Conservation (phyloP, 106 monocot genomes). For the Allium fistulosum region DNA sequence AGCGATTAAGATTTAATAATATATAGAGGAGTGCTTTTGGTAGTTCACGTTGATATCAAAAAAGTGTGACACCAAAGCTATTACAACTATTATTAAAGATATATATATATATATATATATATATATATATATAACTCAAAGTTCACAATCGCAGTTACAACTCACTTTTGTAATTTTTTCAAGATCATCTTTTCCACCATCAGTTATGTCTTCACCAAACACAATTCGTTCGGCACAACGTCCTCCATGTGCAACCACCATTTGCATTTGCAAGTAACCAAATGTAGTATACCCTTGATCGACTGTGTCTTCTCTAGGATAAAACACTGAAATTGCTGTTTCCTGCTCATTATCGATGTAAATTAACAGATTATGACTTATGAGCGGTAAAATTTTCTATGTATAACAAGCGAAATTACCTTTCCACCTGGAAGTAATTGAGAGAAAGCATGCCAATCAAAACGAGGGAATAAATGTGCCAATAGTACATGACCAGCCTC, state of each 20-base stretch:
- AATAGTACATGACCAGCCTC: slow-evolving; percentile 87
- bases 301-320: slow-evolving; percentile 78
- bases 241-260: slow-evolving; percentile 93
- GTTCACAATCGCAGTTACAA: background rate
- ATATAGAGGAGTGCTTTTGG: no score
- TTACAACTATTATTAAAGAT: no score
- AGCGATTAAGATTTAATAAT: no score
- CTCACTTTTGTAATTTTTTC: slow-evolving; percentile 84
- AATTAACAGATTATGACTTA: background rate
- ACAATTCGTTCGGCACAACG: slow-evolving; percentile 75
- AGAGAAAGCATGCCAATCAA: slow-evolving; percentile 96
- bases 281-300: slow-evolving; percentile 89
- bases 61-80: no score
- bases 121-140: no score
- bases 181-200: slow-evolving; percentile 80
- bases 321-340: slow-evolving; percentile 84
- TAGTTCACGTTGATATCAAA: no score
- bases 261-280: slow-evolving; percentile 95
- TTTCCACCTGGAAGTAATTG: slow-evolving; percentile 96
- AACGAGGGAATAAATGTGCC: slow-evolving; percentile 76
- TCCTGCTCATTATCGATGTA: slow-evolving; percentile 32
- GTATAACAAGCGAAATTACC: slow-evolving; percentile 22
- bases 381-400: background rate
- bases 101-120: no score
- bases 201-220: slow-evolving; percentile 80